phyloP scores from a whole-genome alignment of 75 land plant genomes.

The Larix kaempferi region DNA sequence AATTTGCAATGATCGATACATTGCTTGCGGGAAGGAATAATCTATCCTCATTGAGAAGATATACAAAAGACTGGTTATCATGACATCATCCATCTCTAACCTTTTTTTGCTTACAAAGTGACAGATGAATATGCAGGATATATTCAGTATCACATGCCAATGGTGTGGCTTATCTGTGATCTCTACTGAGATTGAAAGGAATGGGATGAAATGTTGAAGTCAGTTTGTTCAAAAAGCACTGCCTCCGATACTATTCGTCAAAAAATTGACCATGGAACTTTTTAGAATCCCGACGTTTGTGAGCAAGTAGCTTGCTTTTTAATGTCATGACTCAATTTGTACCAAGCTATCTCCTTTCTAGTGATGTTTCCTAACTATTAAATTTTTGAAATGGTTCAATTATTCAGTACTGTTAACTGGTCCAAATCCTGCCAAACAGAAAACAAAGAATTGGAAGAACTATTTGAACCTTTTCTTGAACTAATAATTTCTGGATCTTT shows the following conservation, averaged over 20 bases:
- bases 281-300: no score
- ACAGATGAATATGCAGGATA: neutral
- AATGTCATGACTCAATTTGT: no score
- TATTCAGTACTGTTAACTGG: neutral
- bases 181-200: conserved; percentile 2
- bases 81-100: neutral
- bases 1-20: neutral
- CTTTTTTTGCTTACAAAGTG: neutral
- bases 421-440: neutral
- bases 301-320: no score
- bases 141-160: neutral
- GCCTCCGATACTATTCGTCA: neutral
- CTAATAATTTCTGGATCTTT: neutral
- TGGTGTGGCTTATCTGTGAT: neutral
- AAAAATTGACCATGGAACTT: neutral
- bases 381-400: neutral
- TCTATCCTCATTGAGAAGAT: neutral
- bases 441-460: neutral
- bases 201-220: neutral
- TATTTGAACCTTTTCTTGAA: neutral
- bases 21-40: neutral
- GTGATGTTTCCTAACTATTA: neutral
- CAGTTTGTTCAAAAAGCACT: neutral
- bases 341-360: neutral
- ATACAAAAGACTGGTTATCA: neutral